phyloP scores from a whole-genome alignment of 441 rosid genomes.

The Omphalea diandra region DNA sequence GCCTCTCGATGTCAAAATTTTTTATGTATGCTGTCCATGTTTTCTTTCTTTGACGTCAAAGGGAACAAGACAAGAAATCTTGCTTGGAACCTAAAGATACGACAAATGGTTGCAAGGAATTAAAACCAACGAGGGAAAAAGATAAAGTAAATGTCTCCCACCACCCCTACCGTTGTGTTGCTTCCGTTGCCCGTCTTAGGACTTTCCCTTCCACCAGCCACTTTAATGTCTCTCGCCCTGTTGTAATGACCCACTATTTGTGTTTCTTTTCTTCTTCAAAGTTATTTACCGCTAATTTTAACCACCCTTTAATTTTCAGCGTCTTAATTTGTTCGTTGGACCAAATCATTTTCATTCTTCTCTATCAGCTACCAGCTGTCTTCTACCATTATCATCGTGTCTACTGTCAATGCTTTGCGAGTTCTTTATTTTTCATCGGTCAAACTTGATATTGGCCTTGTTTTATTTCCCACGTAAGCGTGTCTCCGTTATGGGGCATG shows the following conservation, averaged over 20 bases:
- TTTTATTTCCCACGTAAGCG: conserved; percentile 14
- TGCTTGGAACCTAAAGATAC: conserved; percentile 54
- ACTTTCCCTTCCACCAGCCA: conserved; percentile 41
- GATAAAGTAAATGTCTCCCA: conserved; percentile 61
- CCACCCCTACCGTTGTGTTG: conserved; percentile 56
- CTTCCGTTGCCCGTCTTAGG: conserved; percentile 33
- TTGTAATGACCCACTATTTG: background rate
- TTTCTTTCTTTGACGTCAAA: conserved; percentile 15
- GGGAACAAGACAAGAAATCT: conserved; percentile 51
- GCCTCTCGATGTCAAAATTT: background rate
- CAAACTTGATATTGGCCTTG: conserved; percentile 32
- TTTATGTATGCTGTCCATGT: conserved; percentile 10
- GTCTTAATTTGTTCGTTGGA: background rate
- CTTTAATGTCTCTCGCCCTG: conserved; percentile 29
- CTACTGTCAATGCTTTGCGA: conserved; percentile 9
- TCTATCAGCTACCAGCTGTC: conserved; percentile 15
- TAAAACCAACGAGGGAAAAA: conserved; percentile 31
- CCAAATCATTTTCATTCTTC: background rate
- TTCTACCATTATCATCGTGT: conserved; percentile 33
- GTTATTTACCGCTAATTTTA: background rate
- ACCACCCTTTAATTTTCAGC: conserved; percentile 17
- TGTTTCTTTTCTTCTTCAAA: conserved; percentile 16
- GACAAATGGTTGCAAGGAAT: conserved; percentile 20
- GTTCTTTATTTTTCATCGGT: conserved; percentile 11
- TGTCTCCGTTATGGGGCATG: conserved; percentile 37